Evolutionary conservation across 306 rosid genomes (phyloP).

Genomic region (Castanea mollissima): DNA sequence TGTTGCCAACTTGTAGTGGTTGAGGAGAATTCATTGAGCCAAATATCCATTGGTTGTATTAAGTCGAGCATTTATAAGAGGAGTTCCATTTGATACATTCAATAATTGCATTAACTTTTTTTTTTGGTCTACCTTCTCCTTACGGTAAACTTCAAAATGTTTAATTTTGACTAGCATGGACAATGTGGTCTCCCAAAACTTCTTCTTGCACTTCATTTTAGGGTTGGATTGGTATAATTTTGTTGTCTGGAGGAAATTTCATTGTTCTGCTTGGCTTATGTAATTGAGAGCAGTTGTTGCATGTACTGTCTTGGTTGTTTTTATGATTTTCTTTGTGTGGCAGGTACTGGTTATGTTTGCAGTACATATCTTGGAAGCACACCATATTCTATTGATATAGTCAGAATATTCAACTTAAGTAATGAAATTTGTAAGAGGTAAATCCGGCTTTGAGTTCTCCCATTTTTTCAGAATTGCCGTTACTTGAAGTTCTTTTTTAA

Average conservation of each 20-base stretch:
- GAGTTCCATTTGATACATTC: background rate
- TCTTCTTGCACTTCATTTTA: background rate
- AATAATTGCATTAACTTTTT: background rate
- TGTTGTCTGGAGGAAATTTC: background rate
- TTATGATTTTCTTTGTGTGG: slow-evolving; percentile 20
- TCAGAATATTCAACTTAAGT: slow-evolving; percentile 77
- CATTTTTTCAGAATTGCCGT: background rate
- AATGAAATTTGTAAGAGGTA: slow-evolving; percentile 78
- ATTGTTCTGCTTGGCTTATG: background rate
- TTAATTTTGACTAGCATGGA: background rate
- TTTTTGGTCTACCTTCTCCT: background rate
- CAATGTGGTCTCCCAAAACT: background rate
- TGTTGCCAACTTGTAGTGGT: background rate
- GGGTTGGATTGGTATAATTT: background rate
- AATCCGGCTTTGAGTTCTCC: slow-evolving; percentile 1
- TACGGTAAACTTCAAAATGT: background rate
- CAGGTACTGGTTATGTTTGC: slow-evolving; percentile 84
- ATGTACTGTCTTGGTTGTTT: slow-evolving; percentile 2
- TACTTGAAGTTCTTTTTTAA: background rate
- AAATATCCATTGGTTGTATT: background rate
- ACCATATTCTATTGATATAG: slow-evolving; percentile 78
- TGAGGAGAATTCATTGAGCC: background rate
- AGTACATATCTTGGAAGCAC: slow-evolving; percentile 58
- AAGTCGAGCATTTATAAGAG: background rate
- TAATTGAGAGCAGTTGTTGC: background rate